Base-by-base conservation (phyloP, 768 basidiomycete species). In the Pulveroboletus sp. region DNA sequence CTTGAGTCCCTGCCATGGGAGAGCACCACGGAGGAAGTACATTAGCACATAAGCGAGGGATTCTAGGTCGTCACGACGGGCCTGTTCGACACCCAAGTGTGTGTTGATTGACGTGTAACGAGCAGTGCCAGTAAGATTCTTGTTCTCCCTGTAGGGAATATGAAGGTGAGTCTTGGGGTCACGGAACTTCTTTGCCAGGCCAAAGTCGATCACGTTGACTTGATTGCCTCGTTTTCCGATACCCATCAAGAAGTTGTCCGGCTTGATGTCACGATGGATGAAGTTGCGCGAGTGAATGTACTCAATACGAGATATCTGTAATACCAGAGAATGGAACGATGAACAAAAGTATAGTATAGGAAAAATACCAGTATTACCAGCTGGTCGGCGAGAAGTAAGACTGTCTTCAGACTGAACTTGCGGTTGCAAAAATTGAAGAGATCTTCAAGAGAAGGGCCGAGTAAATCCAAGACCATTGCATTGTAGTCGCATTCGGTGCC, bases 231-330 rank as follows among this genome's bases (percentile, higher is more conserved):
- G 93, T 77, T 98, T 98, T 60, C 96, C 96, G 59, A 98, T 97
- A 39, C 95, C 95, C 95, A 99, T 99, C 67, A 99, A 73, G 77
- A 99, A 99, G 76, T 99, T 98, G 78, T 98, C 95, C 33, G 96
- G 96, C 70, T 99, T 99, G 81, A 99, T 96, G 68, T 99, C 96
- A 56, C 88, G 86, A 60, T 90, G 93, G 65, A 89, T 89, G 70
- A 99, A 98, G 77, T 98, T 98, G 69, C 95, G 91, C 8, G 94
- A 98, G 75, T 99, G 96, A 63, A 97, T 92, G 75, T 99, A 99
- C 68, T 99, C 96, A 66, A 98, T 92, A 57, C 96, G 92, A 45
- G 95, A 97, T 63, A 99, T 93, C 93, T 96, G 57, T 31, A 68
- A 62, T 62, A 13, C 42, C 6, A 11, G 14, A 28, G 17, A 35